Evolutionary conservation across 139 green algal genomes (phyloP).

Genomic region (Astrephomene gubernaculifera): DNA sequence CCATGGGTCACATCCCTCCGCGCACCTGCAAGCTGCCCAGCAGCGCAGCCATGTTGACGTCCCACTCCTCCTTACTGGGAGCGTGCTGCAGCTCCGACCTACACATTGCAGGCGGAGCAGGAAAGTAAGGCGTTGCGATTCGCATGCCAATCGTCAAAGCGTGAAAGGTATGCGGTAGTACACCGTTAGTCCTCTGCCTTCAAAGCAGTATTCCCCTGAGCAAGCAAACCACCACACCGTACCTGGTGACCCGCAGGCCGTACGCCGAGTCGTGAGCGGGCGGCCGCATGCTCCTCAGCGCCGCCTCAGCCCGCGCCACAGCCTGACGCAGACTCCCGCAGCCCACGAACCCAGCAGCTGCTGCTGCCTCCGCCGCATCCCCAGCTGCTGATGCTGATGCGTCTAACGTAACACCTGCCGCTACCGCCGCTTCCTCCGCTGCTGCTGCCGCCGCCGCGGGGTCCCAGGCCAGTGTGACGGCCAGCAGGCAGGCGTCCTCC

Average conservation of each 20-base stretch:
- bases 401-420: neutral
- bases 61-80: conserved; percentile 64
- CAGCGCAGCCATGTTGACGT: conserved; percentile 30
- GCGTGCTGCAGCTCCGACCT: conserved; percentile 53
- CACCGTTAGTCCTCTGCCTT: too few species aligned
- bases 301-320: conserved; percentile 45
- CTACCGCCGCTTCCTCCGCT: neutral
- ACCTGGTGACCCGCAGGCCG: conserved; percentile 42
- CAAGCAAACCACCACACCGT: neutral
- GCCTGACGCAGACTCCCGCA: conserved; percentile 41
- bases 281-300: conserved; percentile 47
- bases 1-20: neutral
- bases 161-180: too few species aligned
- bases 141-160: too few species aligned
- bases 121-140: too few species aligned
- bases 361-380: neutral
- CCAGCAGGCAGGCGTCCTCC: conserved; percentile 60
- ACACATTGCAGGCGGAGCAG: too few species aligned
- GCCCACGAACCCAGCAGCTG: neutral
- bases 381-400: conserved; percentile 3
- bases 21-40: conserved; percentile 40
- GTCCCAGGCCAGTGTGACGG: conserved; percentile 85
- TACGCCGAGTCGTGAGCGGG: conserved; percentile 43
- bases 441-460: neutral
- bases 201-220: too few species aligned